These are phyloP conservation scores for Porodaedalea pini DNA, from an alignment of 1,284 basidiomycete species.

Conservation along the genomic window DNA sequence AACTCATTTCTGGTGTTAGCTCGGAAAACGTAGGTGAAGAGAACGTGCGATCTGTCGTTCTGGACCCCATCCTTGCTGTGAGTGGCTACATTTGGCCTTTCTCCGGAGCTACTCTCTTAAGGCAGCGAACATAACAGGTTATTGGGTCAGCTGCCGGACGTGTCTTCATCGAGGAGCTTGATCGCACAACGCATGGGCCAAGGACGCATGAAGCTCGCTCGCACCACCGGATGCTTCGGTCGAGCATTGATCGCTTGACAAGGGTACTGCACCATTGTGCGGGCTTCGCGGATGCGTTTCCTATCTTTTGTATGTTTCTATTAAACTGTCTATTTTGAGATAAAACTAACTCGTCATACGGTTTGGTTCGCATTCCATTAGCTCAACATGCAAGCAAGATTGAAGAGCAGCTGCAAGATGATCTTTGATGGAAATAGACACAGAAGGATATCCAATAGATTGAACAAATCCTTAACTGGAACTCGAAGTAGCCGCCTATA, in stretches of 20 bases:
- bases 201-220: slow-evolving; percentile 12
- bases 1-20: slow-evolving; percentile 19
- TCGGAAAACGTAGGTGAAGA: slow-evolving; percentile 9
- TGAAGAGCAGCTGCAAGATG: neutral
- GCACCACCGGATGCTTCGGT: slow-evolving; percentile 8
- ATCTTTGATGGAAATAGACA: neutral
- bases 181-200: neutral
- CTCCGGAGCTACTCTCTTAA: neutral
- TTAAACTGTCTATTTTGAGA: slow-evolving; percentile 10
- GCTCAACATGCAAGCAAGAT: neutral
- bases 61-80: slow-evolving; percentile 29
- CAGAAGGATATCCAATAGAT: too few species aligned
- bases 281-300: slow-evolving; percentile 18
- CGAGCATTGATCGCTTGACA: slow-evolving; percentile 20
- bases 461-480: too few species aligned
- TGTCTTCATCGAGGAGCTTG: slow-evolving; percentile 27
- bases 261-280: slow-evolving; percentile 12
- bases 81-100: slow-evolving; percentile 12
- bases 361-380: too few species aligned
- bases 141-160: slow-evolving; percentile 28
- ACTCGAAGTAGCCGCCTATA: too few species aligned
- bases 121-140: slow-evolving; percentile 19
- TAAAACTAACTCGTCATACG: too few species aligned
- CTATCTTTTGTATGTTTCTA: slow-evolving; percentile 21
- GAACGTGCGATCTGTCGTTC: slow-evolving; percentile 19